phyloP scores from a whole-genome alignment of 2,329 filamentous ascomycete species.

The Diaporthe destruens region DNA sequence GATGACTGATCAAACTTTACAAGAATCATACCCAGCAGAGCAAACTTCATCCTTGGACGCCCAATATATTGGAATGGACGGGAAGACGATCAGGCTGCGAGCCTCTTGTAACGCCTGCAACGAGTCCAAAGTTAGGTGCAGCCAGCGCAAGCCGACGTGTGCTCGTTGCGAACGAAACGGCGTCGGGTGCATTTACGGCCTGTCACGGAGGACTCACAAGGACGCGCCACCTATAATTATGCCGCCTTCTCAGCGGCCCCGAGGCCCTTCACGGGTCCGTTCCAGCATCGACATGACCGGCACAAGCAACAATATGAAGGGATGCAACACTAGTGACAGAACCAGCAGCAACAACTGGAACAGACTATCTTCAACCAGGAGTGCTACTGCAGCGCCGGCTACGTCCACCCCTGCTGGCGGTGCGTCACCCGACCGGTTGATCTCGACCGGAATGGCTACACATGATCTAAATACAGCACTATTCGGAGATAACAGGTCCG shows the following conservation, averaged over 20 bases:
- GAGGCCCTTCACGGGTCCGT: background rate
- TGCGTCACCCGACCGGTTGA: background rate
- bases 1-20: background rate
- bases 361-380: background rate
- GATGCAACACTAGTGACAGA: background rate
- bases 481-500: conserved; percentile 24
- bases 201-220: conserved; percentile 30
- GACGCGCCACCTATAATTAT: conserved; percentile 25
- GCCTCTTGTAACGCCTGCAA: conserved; percentile 37
- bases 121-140: conserved; percentile 36
- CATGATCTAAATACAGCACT: conserved; percentile 10
- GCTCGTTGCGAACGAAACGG: conserved; percentile 22
- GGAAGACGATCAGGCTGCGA: conserved; percentile 20
- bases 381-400: background rate
- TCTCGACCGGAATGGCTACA: background rate
- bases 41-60: background rate
- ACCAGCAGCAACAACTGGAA: background rate
- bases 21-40: background rate
- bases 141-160: conserved; percentile 28
- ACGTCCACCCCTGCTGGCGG: background rate
- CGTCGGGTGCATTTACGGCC: conserved; percentile 23
- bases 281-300: conserved; percentile 10
- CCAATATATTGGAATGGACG: conserved; percentile 2
- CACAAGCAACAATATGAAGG: background rate
- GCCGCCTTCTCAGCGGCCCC: conserved; percentile 24